Percentiles rank a stretch among this genome's conserved stretches.
phyloP scores from a whole-genome alignment of 139 green algal species.

The Tetraselmis chui region DNA sequence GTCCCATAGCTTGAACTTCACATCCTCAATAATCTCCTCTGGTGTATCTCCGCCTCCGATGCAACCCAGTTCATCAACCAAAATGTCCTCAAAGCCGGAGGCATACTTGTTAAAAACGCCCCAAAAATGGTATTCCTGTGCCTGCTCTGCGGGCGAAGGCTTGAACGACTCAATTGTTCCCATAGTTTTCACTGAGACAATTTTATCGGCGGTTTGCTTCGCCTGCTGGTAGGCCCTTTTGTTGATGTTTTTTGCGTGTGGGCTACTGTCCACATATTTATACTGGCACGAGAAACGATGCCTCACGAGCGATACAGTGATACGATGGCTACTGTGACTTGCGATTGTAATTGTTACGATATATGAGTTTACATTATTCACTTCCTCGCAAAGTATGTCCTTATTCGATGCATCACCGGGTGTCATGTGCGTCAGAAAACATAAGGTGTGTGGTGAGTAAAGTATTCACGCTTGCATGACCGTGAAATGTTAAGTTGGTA shows the following conservation, averaged over 20 bases:
- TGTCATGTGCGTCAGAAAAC: background rate
- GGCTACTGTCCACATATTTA: too few species aligned
- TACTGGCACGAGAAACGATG: too few species aligned
- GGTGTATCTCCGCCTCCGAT: background rate
- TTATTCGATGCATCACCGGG: background rate
- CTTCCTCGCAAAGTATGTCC: too few species aligned
- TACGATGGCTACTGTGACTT: too few species aligned
- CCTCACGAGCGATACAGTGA: too few species aligned
- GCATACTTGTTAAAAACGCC: background rate
- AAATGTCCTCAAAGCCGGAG: background rate
- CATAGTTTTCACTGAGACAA: constrained; percentile 1
- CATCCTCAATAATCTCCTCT: background rate
- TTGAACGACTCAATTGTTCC: background rate
- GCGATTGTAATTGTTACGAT: too few species aligned
- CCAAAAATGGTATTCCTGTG: background rate
- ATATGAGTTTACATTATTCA: too few species aligned
- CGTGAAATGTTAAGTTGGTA: background rate
- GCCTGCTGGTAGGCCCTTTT: too few species aligned
- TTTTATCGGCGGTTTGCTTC: too few species aligned
- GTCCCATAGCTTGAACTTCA: background rate
- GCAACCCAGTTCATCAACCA: background rate
- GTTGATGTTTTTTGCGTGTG: too few species aligned
- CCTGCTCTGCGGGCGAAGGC: background rate
- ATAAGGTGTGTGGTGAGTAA: background rate
- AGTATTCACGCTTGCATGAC: background rate